Conservation (phyloP, 2,329 filamentous ascomycete genomes). For the Alternaria hordeiaustralica region DNA sequence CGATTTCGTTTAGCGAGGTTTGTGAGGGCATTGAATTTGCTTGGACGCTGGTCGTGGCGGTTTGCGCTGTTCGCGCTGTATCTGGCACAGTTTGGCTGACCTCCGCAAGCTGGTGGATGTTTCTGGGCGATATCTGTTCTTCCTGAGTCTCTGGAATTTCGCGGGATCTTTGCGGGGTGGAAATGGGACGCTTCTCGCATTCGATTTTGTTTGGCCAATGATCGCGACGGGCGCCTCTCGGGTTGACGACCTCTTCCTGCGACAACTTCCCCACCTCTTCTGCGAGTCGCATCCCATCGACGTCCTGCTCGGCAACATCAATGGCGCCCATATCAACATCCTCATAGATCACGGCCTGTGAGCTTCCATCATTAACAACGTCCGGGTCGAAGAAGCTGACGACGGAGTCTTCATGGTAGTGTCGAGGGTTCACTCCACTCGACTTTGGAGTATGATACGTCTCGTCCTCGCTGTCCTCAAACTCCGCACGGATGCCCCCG, state of each 20-base stretch:
- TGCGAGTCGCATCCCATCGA: not conserved
- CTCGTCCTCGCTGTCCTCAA: not conserved
- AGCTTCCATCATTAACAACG: not conserved
- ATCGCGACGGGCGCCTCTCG: not conserved
- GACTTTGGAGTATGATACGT: not conserved
- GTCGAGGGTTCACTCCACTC: not conserved
- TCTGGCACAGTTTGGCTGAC: not conserved
- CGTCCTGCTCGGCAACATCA: not conserved
- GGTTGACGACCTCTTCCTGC: not conserved
- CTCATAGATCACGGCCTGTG: not conserved
- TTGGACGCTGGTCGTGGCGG: not conserved
- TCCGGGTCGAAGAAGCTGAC: not conserved
- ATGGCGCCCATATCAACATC: not conserved
- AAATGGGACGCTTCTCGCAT: not conserved
- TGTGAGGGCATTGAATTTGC: not conserved
- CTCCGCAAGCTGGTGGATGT: not conserved
- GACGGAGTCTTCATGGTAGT: not conserved
- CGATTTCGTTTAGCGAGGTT: not conserved
- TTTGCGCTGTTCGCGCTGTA: not conserved
- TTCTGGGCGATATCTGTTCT: not conserved
- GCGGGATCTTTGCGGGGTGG: not conserved
- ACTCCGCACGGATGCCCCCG: not conserved
- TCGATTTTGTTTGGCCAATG: not conserved
- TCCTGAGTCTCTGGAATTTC: not conserved
- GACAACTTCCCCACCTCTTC: not conserved